Evolutionary conservation across 2,329 filamentous ascomycete species (phyloP).

Genomic region (Fusarium sp.): DNA sequence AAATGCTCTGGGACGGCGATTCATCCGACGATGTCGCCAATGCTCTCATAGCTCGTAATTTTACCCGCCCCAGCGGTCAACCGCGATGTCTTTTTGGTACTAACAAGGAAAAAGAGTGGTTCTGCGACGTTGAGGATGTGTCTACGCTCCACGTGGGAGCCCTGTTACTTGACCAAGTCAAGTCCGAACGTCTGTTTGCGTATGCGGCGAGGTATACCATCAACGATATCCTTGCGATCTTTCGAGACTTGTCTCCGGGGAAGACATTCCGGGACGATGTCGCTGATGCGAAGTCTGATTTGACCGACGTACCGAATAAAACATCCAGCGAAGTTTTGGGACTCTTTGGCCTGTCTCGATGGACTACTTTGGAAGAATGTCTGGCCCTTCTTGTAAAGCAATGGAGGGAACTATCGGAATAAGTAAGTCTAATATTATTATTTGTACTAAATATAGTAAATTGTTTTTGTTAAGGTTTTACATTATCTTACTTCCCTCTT

Average conservation of each 20-base stretch:
- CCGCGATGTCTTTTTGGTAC: not conserved
- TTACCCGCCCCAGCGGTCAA: not conserved
- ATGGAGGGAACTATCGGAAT: not conserved
- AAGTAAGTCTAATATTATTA: too few species aligned
- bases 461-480: too few species aligned
- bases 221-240: slow-evolving; percentile 13
- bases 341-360: not conserved
- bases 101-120: slow-evolving; percentile 10
- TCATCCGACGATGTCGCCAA: not conserved
- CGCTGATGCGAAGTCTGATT: slow-evolving; percentile 3
- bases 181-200: slow-evolving; percentile 4
- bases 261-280: slow-evolving; percentile 2
- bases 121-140: slow-evolving; percentile 13
- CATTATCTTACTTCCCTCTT: too few species aligned
- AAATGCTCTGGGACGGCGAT: slow-evolving; percentile 16
- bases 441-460: too few species aligned
- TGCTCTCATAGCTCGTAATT: slow-evolving; percentile 17
- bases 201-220: slow-evolving; percentile 11
- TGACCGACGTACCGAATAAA: slow-evolving; percentile 2
- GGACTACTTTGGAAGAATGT: slow-evolving; percentile 11
- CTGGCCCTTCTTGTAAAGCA: slow-evolving; percentile 8
- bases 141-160: slow-evolving; percentile 8
- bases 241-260: not conserved
- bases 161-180: slow-evolving; percentile 8
- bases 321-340: not conserved